Evolutionary conservation across 148 eudicot species (phyloP).

Genomic region (Rhododendron simsii): DNA sequence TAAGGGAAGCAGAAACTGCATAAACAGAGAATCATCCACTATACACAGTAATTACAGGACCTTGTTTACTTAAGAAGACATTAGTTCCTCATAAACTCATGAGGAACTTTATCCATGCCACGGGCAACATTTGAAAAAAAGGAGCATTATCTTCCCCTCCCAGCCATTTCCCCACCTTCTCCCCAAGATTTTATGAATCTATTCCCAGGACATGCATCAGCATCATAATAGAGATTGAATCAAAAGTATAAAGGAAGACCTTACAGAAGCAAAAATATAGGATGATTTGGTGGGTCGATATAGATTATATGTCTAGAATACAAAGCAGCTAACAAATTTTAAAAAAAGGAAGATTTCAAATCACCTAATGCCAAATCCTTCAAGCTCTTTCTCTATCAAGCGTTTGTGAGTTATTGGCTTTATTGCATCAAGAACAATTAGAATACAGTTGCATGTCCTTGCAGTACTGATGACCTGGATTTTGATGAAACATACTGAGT

Average conservation of each 20-base stretch:
- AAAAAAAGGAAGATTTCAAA: not conserved
- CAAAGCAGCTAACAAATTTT: not conserved
- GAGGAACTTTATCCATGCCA: not conserved
- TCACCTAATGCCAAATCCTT: constrained; percentile 99
- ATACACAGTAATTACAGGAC: not conserved
- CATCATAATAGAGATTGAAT: not conserved
- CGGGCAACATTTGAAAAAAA: not conserved
- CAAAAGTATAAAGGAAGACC: not conserved
- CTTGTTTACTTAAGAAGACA: not conserved
- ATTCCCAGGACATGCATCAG: not conserved
- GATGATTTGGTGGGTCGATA: not conserved
- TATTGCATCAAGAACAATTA: constrained; percentile 97
- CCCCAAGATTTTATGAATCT: not conserved
- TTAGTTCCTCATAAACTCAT: not conserved
- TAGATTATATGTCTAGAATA: not conserved
- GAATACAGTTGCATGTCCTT: constrained; percentile 90
- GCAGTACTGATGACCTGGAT: constrained; percentile 98
- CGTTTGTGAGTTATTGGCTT: constrained; percentile 99
- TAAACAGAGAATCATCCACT: not conserved
- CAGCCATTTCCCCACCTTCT: not conserved
- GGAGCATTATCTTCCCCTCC: not conserved
- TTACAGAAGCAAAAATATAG: not conserved
- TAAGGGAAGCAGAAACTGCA: not conserved
- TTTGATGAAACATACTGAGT: not conserved
- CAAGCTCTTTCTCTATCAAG: constrained; percentile 96